A percentile compares a stretch with the other conserved stretches of the same genome.
These are phyloP conservation scores for Coemansia sp. DNA, from an alignment of 192 early-diverging fungal species.

Conservation along the genomic window DNA sequence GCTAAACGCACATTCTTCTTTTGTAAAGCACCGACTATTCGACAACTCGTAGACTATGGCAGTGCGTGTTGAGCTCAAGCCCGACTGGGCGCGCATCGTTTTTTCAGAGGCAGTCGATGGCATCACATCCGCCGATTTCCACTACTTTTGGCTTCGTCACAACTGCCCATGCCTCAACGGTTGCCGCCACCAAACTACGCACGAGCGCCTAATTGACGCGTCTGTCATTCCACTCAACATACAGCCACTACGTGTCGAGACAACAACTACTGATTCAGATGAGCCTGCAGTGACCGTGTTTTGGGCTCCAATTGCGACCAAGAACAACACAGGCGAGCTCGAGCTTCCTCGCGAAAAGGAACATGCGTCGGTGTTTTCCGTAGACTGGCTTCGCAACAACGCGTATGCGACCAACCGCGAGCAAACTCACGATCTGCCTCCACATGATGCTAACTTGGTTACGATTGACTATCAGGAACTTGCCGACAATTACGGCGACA, in stretches of 20 bases:
- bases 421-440: constrained; percentile 34
- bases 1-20: background rate
- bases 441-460: constrained; percentile 35
- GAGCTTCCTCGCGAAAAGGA: constrained; percentile 30
- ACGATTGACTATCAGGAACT: constrained; percentile 41
- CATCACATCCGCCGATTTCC: constrained; percentile 34
- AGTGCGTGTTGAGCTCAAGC: constrained; percentile 37
- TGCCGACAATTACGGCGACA: constrained; percentile 8
- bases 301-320: constrained; percentile 48
- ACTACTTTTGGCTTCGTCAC: constrained; percentile 58
- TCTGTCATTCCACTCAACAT: constrained; percentile 46
- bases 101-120: constrained; percentile 13
- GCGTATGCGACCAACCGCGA: constrained; percentile 40
- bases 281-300: constrained; percentile 27
- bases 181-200: constrained; percentile 43
- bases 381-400: constrained; percentile 45
- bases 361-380: constrained; percentile 32
- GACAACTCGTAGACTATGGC: constrained; percentile 16
- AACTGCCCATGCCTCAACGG: constrained; percentile 55
- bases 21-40: background rate
- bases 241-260: constrained; percentile 34
- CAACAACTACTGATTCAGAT: background rate
- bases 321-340: constrained; percentile 34
- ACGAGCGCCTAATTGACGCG: constrained; percentile 53
- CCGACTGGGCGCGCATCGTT: constrained; percentile 48